Evolutionary conservation across 805 yeast species (phyloP).

Genomic region (Metschnikowia lochheadii): DNA sequence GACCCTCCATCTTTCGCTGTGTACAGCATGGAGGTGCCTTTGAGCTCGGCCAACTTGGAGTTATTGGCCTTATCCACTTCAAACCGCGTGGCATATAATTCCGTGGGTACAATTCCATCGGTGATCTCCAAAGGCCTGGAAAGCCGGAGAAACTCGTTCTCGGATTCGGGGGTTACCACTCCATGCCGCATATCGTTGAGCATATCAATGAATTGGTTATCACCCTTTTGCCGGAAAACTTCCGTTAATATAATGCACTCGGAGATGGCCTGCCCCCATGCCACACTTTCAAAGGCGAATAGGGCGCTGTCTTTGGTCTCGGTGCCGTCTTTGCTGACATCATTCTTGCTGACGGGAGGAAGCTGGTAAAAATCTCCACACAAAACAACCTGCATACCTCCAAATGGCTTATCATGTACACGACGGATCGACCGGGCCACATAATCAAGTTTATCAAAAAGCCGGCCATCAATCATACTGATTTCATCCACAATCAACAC

Average conservation of each 20-base stretch:
- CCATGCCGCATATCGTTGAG: constrained; percentile 81
- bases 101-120: constrained; percentile 86
- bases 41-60: constrained; percentile 35
- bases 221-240: constrained; percentile 89
- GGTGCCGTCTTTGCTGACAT: constrained; percentile 25
- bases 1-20: constrained; percentile 34
- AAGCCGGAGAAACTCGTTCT: constrained; percentile 46
- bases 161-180: constrained; percentile 47
- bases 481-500: constrained; percentile 88
- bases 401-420: constrained; percentile 62
- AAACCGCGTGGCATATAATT: constrained; percentile 75
- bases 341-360: constrained; percentile 69
- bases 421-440: constrained; percentile 60
- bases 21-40: constrained; percentile 44
- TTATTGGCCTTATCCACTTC: constrained; percentile 81
- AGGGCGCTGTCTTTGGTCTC: constrained; percentile 19
- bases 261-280: constrained; percentile 64
- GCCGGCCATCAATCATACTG: constrained; percentile 83
- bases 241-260: constrained; percentile 67
- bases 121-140: constrained; percentile 53
- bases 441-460: constrained; percentile 69
- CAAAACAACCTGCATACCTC: constrained; percentile 85
- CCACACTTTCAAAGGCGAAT: constrained; percentile 71
- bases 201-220: constrained; percentile 67
- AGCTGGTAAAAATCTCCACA: constrained; percentile 97